A percentile compares a stretch with the other conserved stretches of the same genome.
Evolutionary conservation across 768 basidiomycete species (phyloP).

Genomic region (Cystobasidium onofrii): DNA sequence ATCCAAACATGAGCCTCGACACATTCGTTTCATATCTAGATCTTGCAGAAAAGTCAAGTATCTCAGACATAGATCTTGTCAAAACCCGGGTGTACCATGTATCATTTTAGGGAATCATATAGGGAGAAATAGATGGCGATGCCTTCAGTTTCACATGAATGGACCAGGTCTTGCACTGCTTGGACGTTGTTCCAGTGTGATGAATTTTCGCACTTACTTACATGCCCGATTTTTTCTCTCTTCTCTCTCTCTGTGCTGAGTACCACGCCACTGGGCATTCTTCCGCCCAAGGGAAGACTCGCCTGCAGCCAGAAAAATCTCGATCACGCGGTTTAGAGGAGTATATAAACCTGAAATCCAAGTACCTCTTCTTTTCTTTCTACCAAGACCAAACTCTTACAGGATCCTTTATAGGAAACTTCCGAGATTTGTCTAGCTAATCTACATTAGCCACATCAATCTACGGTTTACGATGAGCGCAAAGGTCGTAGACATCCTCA

Average conservation of each 20-base stretch:
- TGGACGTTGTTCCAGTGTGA: too few species aligned
- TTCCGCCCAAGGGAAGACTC: neutral
- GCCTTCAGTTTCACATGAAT: neutral
- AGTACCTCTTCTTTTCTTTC: neutral
- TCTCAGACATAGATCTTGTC: neutral
- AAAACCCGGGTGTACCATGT: neutral
- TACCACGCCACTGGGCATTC: too few species aligned
- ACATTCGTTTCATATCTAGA: neutral
- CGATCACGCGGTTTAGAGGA: neutral
- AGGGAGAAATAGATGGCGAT: neutral
- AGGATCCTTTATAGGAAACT: conserved; percentile 20
- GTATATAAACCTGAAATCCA: neutral
- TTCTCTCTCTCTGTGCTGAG: too few species aligned
- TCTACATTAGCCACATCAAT: conserved; percentile 23
- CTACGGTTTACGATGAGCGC: conserved; percentile 16
- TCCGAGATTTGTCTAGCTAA: conserved; percentile 20
- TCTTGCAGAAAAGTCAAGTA: neutral
- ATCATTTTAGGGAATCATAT: neutral
- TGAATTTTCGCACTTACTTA: too few species aligned
- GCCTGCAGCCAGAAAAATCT: too few species aligned
- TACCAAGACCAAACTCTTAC: conserved; percentile 7
- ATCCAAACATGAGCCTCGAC: neutral
- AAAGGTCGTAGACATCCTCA: neutral
- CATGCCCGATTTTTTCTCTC: too few species aligned
- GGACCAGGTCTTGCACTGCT: neutral